Evolutionary conservation across 1,139 yeast genomes (phyloP), one percentile per base, ranked within the genome.

Genomic region (Hyphopichia fennica): DNA sequence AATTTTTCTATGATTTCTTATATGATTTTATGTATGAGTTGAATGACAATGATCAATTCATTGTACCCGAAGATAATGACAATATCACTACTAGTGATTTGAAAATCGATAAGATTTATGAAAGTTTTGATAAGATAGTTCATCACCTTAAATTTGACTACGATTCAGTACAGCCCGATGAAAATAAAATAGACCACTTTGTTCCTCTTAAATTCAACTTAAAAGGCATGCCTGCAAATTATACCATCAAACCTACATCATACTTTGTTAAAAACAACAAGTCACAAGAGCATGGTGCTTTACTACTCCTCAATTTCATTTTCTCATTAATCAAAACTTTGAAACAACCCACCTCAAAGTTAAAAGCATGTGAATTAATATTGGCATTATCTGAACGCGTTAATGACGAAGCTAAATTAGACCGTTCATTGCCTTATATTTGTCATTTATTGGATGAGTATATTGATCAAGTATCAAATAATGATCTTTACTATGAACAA

Each of bases 351-450:
- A 61, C 77, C 0, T 79, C 84, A 23, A 77, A 89, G 50, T 60
- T 85, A 4, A 79, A 80, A 53, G 95, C 93, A 0, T 75, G 95
- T 51, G 95, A 90, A 53, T 62, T 91, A 42, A 75, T 93, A 2
- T 60, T 89, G 11, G 89, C 89, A 0, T 69, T 93, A 14, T 81
- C 95, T 1, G 96, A 88, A 56, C 76, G 82, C 45, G 70, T 89
- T 2, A 79, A 80, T 34, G 98, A 93, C 56, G 96, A 87, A 44
- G 84, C 84, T 17, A 91, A 90, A 56, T 68, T 93, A 37, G 98
- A 93, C 58, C 67, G 97, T 37, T 82, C 93, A 27, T 60, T 93
- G 18, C 98, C 99, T 0, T 88, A 84, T 56, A 63, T 93, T 28
- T 77, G 87, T 29, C 58, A 60, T n/a, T 47, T 72, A 14, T 42